phyloP scores from a whole-genome alignment of 306 rosid genomes.

The Adenanthera pavonina region DNA sequence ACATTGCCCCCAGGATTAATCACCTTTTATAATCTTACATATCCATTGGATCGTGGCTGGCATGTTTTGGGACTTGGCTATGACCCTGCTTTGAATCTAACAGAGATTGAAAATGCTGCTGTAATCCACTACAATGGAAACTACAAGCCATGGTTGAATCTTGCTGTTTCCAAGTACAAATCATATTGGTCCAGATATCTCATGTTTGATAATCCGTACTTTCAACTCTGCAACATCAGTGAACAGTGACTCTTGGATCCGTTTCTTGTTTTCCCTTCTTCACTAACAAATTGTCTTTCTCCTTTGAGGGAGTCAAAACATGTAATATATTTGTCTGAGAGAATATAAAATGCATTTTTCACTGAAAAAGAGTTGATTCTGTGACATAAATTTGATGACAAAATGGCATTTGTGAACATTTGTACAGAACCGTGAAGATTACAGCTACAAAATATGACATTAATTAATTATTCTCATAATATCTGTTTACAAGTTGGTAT shows the following conservation, averaged over 20 bases:
- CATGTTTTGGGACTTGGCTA: conserved; percentile 97
- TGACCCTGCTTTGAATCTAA: conserved; percentile 87
- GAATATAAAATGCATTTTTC: conserved; percentile 14
- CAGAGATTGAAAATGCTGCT: conserved; percentile 83
- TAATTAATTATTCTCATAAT: background rate
- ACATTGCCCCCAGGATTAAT: conserved; percentile 92
- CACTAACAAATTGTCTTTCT: conserved; percentile 23
- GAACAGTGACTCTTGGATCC: conserved; percentile 43
- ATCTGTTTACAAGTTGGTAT: background rate
- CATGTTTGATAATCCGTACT: conserved; percentile 75
- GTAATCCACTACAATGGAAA: conserved; percentile 97
- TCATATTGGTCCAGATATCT: conserved; percentile 90
- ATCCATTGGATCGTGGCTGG: conserved; percentile 86
- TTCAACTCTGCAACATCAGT: conserved; percentile 66
- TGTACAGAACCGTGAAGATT: background rate
- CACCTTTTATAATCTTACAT: conserved; percentile 86
- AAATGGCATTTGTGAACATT: background rate
- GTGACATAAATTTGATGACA: background rate
- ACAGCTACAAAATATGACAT: background rate
- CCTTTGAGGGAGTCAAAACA: conserved; percentile 1
- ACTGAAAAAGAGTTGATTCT: background rate
- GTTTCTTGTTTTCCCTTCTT: background rate
- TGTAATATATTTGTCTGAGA: conserved; percentile 35
- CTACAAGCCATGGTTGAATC: conserved; percentile 96
- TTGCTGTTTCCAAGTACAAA: conserved; percentile 91